These are phyloP conservation scores for Pichia californica DNA, from an alignment of 805 yeast genomes.

Conservation along the genomic window DNA sequence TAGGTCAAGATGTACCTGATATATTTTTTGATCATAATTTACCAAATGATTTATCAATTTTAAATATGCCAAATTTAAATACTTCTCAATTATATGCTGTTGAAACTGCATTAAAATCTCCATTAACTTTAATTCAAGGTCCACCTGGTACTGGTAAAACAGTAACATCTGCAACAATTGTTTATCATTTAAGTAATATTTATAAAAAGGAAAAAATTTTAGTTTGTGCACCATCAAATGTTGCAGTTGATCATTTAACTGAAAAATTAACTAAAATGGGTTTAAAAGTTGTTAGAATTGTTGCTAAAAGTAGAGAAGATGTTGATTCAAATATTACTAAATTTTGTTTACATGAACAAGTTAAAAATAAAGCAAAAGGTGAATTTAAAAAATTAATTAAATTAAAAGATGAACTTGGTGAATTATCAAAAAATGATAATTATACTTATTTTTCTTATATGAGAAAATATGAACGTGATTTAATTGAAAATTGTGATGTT, in stretches of 20 bases:
- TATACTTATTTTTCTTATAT: slow-evolving; percentile 36
- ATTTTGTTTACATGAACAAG: slow-evolving; percentile 50
- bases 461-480: slow-evolving; percentile 41
- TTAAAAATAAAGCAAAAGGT: slow-evolving; percentile 42
- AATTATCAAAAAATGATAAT: slow-evolving; percentile 51
- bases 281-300: slow-evolving; percentile 67
- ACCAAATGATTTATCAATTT: slow-evolving; percentile 57
- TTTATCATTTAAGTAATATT: slow-evolving; percentile 63
- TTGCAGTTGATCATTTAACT: slow-evolving; percentile 90
- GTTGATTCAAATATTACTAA: slow-evolving; percentile 58
- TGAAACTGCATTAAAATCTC: slow-evolving; percentile 56
- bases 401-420: slow-evolving; percentile 62
- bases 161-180: slow-evolving; percentile 83
- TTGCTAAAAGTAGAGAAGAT: slow-evolving; percentile 76
- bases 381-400: slow-evolving; percentile 52
- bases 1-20: slow-evolving; percentile 72
- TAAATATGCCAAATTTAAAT: slow-evolving; percentile 65
- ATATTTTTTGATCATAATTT: slow-evolving; percentile 54
- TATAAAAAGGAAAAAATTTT: slow-evolving; percentile 54
- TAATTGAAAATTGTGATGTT: slow-evolving; percentile 59
- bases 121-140: slow-evolving; percentile 82
- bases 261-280: slow-evolving; percentile 65
- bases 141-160: slow-evolving; percentile 98
- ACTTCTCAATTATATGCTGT: slow-evolving; percentile 78
- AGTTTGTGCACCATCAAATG: slow-evolving; percentile 94